Percentiles rank a stretch among this genome's conserved stretches.
Conservation (phyloP, 768 basidiomycete species). For the Mycena indigotica region DNA sequence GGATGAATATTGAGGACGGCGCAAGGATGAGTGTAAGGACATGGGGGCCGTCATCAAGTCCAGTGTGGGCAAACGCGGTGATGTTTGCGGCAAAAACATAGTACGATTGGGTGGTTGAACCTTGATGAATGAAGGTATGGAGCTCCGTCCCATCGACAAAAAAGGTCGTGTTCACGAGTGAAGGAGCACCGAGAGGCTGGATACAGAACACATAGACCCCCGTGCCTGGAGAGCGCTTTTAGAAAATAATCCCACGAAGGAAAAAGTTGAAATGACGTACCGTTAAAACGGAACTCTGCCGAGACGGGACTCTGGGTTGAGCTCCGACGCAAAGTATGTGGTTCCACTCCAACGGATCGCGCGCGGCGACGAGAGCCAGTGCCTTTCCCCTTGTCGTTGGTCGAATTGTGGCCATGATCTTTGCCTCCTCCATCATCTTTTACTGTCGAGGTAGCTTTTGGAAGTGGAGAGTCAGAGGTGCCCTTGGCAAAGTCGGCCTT, state of each 20-base stretch:
- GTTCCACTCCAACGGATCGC: neutral
- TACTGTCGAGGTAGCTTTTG: neutral
- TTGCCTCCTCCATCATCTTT: constrained; percentile 7
- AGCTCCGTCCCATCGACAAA: constrained; percentile 39
- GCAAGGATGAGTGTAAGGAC: constrained; percentile 45
- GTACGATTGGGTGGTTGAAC: constrained; percentile 15
- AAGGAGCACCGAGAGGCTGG: constrained; percentile 32
- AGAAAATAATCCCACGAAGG: neutral
- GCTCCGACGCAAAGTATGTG: constrained; percentile 20
- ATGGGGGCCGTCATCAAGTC: constrained; percentile 43
- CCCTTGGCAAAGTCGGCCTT: neutral
- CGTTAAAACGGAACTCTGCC: constrained; percentile 46
- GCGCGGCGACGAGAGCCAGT: neutral
- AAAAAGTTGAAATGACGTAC: constrained; percentile 27
- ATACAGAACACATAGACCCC: constrained; percentile 51
- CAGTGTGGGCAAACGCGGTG: constrained; percentile 40
- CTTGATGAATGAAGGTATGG: constrained; percentile 34
- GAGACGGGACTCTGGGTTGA: constrained; percentile 36
- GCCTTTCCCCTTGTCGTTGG: constrained; percentile 11
- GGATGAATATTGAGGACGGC: constrained; percentile 47
- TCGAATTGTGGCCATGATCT: neutral
- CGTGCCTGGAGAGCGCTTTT: constrained; percentile 38
- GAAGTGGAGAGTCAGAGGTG: too few species aligned
- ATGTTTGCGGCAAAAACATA: constrained; percentile 34
- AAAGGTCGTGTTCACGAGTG: constrained; percentile 46